Percentiles rank a stretch among this genome's conserved stretches.
Evolutionary conservation across 257 asterid genomes (phyloP).

Genomic region (Nicotiana sylvestris): DNA sequence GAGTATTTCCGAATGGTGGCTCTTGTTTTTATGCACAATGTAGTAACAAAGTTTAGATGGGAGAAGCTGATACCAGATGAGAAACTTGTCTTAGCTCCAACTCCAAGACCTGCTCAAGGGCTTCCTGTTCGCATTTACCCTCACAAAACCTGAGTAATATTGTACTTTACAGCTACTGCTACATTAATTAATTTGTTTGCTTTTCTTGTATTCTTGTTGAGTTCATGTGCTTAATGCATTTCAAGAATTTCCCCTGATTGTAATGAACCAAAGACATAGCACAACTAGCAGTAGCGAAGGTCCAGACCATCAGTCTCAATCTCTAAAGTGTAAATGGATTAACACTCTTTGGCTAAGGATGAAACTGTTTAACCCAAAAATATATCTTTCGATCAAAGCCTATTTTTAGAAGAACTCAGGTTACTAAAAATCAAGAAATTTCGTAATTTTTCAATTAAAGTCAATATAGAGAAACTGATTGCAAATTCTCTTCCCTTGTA

Average conservation of each 20-base stretch:
- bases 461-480: too few relatives aligned
- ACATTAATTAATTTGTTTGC: neutral
- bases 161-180: neutral
- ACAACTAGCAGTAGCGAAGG: neutral
- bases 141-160: constrained; percentile 13
- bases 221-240: neutral
- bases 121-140: constrained; percentile 46
- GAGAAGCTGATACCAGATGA: constrained; percentile 42
- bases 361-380: too few relatives aligned
- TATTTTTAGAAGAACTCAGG: too few relatives aligned
- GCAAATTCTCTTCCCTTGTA: too few relatives aligned
- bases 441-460: too few relatives aligned
- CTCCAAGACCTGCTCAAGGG: constrained; percentile 50
- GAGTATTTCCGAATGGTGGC: constrained; percentile 50
- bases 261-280: neutral
- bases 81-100: constrained; percentile 44
- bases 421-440: too few relatives aligned
- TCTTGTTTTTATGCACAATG: constrained; percentile 49
- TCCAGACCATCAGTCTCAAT: neutral
- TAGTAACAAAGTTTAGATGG: constrained; percentile 40
- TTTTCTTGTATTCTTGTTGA: neutral
- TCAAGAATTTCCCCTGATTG: neutral
- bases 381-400: too few relatives aligned
- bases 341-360: constrained; percentile 37
- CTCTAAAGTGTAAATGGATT: neutral